Percentiles rank a stretch among this genome's conserved stretches.
phyloP scores from a whole-genome alignment of 768 basidiomycete species.

The Amanita polypyramis region DNA sequence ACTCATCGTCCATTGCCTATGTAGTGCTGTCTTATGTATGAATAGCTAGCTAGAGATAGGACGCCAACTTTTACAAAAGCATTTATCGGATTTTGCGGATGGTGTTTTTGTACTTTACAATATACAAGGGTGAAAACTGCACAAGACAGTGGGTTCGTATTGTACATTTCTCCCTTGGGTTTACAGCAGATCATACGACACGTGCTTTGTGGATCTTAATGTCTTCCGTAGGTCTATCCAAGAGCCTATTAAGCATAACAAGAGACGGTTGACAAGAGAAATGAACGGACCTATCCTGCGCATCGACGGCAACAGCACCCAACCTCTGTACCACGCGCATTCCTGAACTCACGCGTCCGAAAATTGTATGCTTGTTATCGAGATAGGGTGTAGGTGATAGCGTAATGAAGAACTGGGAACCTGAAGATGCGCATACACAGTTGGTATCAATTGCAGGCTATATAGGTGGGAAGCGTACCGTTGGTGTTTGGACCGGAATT shows the following conservation, averaged over 20 bases:
- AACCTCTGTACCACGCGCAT: constrained; percentile 90
- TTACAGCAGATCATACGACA: constrained; percentile 26
- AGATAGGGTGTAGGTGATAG: constrained; percentile 76
- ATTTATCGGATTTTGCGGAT: no score
- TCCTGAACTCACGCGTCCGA: constrained; percentile 82
- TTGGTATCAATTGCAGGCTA: neutral
- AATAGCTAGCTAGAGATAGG: neutral
- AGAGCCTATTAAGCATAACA: constrained; percentile 4
- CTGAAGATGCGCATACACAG: constrained; percentile 27
- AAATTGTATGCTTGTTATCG: constrained; percentile 81
- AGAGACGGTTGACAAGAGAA: constrained; percentile 1
- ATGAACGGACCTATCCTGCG: constrained; percentile 66
- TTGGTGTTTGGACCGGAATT: constrained; percentile 95
- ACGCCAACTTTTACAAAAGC: neutral
- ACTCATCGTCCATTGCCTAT: neutral
- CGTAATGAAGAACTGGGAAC: constrained; percentile 93
- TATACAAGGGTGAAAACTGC: neutral
- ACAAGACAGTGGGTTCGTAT: neutral
- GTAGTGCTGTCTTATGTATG: neutral
- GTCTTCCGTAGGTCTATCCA: constrained; percentile 53
- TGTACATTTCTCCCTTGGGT: no score
- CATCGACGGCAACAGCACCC: constrained; percentile 84
- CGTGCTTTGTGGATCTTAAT: constrained; percentile 83
- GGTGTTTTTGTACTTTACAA: no score
- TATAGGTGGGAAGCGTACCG: constrained; percentile 27